Conservation (phyloP, 805 yeast genomes). For the Spathaspora passalidarum region DNA sequence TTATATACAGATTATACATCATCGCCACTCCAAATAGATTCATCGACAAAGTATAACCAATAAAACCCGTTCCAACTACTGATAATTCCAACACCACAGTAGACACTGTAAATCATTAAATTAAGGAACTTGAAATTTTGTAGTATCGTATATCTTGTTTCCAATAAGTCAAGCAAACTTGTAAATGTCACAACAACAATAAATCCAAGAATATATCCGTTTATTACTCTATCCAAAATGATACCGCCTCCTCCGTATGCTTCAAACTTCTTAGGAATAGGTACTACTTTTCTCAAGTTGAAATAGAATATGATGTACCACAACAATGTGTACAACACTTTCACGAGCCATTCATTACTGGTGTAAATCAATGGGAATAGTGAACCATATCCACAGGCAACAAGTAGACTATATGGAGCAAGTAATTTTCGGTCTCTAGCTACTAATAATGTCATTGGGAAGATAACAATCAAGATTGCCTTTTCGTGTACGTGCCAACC, state of each 20-base stretch:
- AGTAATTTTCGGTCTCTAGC: slow-evolving; percentile 68
- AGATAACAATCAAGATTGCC: slow-evolving; percentile 84
- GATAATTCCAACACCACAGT: slow-evolving; percentile 82
- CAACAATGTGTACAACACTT: slow-evolving; percentile 70
- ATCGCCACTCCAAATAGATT: slow-evolving; percentile 38
- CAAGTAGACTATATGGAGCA: slow-evolving; percentile 66
- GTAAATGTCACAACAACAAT: slow-evolving; percentile 55
- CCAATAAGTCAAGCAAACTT: slow-evolving; percentile 51
- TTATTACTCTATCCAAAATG: slow-evolving; percentile 66
- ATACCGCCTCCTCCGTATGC: slow-evolving; percentile 16
- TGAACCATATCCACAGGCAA: slow-evolving; percentile 80
- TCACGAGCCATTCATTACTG: slow-evolving; percentile 75
- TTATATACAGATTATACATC: not conserved
- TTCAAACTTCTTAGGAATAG: slow-evolving; percentile 44
- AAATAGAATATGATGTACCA: slow-evolving; percentile 81
- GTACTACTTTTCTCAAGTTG: slow-evolving; percentile 67
- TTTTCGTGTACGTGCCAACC: slow-evolving; percentile 99
- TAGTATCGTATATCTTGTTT: slow-evolving; percentile 49
- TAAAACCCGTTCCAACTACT: slow-evolving; percentile 85
- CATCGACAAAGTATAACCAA: slow-evolving; percentile 86
- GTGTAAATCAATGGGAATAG: slow-evolving; percentile 84
- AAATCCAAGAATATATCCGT: slow-evolving; percentile 65
- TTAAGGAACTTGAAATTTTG: slow-evolving; percentile 68
- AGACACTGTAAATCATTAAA: slow-evolving; percentile 79
- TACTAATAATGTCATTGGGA: slow-evolving; percentile 81